Evolutionary conservation across 352 stramenopile genomes (phyloP), one percentile per base, ranked within the genome.

Genomic region (Phytophthora pisi): DNA sequence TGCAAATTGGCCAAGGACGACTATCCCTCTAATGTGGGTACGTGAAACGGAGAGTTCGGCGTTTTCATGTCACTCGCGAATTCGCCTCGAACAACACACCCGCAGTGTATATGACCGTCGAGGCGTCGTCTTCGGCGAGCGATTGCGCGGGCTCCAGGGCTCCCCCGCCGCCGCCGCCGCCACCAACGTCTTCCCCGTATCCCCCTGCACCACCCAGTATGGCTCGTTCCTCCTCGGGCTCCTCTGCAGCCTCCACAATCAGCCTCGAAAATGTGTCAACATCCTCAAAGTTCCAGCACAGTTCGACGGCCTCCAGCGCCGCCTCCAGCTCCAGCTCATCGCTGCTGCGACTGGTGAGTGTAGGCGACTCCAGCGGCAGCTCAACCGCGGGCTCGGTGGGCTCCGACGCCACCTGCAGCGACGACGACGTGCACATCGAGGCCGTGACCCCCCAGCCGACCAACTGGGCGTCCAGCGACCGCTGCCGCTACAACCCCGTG

Each of bases 381-480:
- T 6, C 36, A n/a, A 43, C 36, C 36, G 11, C 36, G 0, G 43
- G 20, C 28, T 36, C 49, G 6, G 16, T 13, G 28, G 49, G 8
- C 20, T 66, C 46, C 40, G 45, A 20, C 3, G 63, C 42, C 10
- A 75, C 60, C 49, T 65, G 51, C 57, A 58, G 56, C n/a, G 52
- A 62, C 28, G 53, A 18, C 28, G 18, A 72, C 11, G 55, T 79
- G 28, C 54, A 57, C 20, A 68, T 69, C n/a, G 63, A 81, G n/a
- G 10, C 36, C 13, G 55, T 71, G 51, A 63, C 61, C n/a, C 46
- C 51, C 7, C n/a, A 47, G n/a, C 51, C 51, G n/a, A 52, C 38
- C 31, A 69, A 78, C 47, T 72, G 70, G 55, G 77, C 66, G 24
- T 34, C 63, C 8, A 31, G 16, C 18, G 66, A 79, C 49, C 64